Evolutionary conservation across 371 early-diverging fungal species (phyloP).

Genomic region (Apophysomyces ossiformis): DNA sequence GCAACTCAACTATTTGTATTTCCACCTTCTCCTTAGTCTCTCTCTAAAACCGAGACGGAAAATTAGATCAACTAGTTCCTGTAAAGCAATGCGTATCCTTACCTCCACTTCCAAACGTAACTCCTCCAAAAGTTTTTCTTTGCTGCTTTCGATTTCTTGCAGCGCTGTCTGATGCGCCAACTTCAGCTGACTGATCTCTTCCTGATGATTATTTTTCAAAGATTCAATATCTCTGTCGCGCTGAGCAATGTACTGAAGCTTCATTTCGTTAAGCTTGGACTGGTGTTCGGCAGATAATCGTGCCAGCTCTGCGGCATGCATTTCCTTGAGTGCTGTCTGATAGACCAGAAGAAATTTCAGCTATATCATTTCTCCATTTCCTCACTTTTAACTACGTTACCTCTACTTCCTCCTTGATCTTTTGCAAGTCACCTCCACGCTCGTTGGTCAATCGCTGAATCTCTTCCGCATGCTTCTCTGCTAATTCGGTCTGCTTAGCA

Average conservation of each 20-base stretch:
- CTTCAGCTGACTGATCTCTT: slow-evolving; percentile 18
- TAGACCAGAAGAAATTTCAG: no score
- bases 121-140: slow-evolving; percentile 6
- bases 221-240: slow-evolving; percentile 22
- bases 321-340: slow-evolving; percentile 26
- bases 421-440: slow-evolving; percentile 29
- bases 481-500: slow-evolving; percentile 28
- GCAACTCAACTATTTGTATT: not conserved
- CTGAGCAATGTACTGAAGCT: slow-evolving; percentile 16
- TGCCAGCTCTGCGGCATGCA: slow-evolving; percentile 29
- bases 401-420: slow-evolving; percentile 41
- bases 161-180: slow-evolving; percentile 11
- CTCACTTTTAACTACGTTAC: slow-evolving; percentile 12
- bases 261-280: slow-evolving; percentile 26
- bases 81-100: not conserved
- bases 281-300: slow-evolving; percentile 20
- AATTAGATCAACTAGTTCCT: not conserved
- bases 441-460: slow-evolving; percentile 24
- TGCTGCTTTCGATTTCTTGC: not conserved
- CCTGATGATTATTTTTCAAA: slow-evolving; percentile 7
- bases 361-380: no score
- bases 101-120: not conserved
- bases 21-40: not conserved
- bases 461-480: slow-evolving; percentile 30
- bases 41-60: not conserved